Evolutionary conservation across 768 basidiomycete species (phyloP).

Genomic region (Auriculariales sp.): DNA sequence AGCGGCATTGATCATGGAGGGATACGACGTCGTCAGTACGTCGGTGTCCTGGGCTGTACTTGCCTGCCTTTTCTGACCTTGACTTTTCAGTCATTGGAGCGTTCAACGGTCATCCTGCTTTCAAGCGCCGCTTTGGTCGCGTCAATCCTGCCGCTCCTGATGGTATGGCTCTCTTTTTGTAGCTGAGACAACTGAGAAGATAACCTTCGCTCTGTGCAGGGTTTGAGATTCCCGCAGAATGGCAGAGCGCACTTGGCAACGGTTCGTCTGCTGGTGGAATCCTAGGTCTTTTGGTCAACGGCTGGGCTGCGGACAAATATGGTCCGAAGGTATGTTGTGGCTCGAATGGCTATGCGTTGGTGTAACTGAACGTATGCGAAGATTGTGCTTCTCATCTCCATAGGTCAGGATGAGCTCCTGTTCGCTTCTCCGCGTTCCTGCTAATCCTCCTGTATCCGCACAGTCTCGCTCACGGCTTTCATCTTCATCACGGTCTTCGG

Average conservation of each 20-base stretch:
- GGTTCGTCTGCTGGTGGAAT: conserved; percentile 19
- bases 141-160: not conserved
- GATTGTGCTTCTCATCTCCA: not conserved
- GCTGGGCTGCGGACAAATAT: conserved; percentile 16
- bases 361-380: too few species aligned
- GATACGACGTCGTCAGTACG: conserved; percentile 13
- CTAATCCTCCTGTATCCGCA: too few species aligned
- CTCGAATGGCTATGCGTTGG: too few species aligned
- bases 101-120: not conserved
- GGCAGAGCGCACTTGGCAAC: conserved; percentile 23
- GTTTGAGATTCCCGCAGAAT: conserved; percentile 20
- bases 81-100: not conserved
- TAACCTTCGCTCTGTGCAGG: conserved; percentile 3
- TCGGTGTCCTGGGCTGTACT: not conserved
- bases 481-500: conserved; percentile 14
- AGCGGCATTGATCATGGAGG: conserved; percentile 17
- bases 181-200: not conserved
- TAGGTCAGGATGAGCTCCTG: too few species aligned
- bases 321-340: too few species aligned
- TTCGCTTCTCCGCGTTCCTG: too few species aligned
- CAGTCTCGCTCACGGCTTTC: conserved; percentile 8
- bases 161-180: too few species aligned
- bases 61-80: not conserved
- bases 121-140: not conserved
- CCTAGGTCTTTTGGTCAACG: conserved; percentile 19